Base-by-base conservation (phyloP, 495 filamentous ascomycete species). In the Penicillium crystallinum region DNA sequence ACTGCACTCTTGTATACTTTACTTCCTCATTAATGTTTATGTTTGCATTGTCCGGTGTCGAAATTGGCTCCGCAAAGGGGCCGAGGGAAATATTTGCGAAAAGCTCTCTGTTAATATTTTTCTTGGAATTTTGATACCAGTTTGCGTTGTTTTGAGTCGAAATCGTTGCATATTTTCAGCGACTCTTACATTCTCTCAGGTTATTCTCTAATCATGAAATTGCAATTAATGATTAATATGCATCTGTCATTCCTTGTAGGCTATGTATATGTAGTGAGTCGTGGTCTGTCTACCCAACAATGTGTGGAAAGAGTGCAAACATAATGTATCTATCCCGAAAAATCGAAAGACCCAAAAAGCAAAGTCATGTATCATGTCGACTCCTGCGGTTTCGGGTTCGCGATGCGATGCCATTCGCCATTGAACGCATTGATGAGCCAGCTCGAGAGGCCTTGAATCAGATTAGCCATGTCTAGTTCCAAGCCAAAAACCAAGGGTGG, bases 391-490 rank as follows among this genome's bases (percentile, higher is more conserved):
- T 81, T 79, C 6, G 91, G 80, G 36, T 84, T 70, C 5, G 78
- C 74, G n/a, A 88, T 82, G 55, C 83, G 83, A 43, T 90, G 66
- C 88, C 92, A 98, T 65, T 97, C 92, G 21, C 92, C 95, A 57
- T 97, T 97, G 68, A 98, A 97, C 0, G 95, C 93, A 64, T 97
- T 96, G 65, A 96, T 78, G 47, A 98, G 81, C 91, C 93, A 98
- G 68, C 86, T 95, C 52, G 78, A 83, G 15, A 98, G 73, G 67
- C 89, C 91, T 96, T 53, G 27, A 17, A 44, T 17, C 40, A 18
- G 18, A 49, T 76, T 63, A 71, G 69, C 46, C 9, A 54, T n/a
- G 11, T 31, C 23, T 7, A 27, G 3, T 27, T 27, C 7, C 23
- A 7, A 27, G 7, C 7, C 23, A 37, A 37, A 17, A 14, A 22